Evolutionary conservation across 371 early-diverging fungal species (phyloP).

Genomic region (Syncephalastrum sp.): DNA sequence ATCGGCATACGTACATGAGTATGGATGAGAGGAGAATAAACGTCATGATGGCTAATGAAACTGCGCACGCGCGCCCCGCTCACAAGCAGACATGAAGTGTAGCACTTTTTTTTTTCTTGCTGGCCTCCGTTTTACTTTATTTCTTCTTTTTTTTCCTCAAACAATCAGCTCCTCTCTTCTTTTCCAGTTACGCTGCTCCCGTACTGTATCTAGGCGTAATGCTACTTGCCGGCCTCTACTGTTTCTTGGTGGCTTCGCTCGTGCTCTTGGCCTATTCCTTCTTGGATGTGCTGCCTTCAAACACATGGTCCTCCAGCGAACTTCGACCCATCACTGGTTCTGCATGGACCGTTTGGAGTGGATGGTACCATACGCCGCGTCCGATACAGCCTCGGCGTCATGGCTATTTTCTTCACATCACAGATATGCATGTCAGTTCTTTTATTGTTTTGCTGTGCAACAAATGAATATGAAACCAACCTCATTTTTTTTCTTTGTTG

Average conservation of each 20-base stretch:
- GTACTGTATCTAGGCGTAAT: no score
- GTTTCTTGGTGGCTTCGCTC: conserved; percentile 1
- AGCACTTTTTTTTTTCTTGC: conserved; percentile 2
- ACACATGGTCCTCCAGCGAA: no score
- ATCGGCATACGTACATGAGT: conserved; percentile 1
- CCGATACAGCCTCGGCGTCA: conserved; percentile 5
- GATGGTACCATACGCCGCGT: no score
- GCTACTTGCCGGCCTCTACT: background rate
- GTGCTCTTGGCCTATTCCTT: background rate
- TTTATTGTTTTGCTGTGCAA: background rate
- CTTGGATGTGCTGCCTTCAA: background rate
- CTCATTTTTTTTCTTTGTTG: background rate
- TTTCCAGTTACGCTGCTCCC: no score
- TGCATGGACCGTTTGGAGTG: no score
- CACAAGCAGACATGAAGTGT: no score
- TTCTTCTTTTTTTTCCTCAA: background rate
- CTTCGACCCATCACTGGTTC: no score
- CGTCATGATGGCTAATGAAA: no score
- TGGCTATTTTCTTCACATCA: conserved; percentile 72
- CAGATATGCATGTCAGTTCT: conserved; percentile 67
- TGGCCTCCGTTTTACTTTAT: conserved; percentile 4
- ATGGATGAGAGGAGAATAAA: background rate
- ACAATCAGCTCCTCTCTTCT: background rate
- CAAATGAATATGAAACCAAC: background rate
- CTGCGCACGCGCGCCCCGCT: no score